Conservation (phyloP, 2,329 filamentous ascomycete genomes). For the Diaporthe nobilis region DNA sequence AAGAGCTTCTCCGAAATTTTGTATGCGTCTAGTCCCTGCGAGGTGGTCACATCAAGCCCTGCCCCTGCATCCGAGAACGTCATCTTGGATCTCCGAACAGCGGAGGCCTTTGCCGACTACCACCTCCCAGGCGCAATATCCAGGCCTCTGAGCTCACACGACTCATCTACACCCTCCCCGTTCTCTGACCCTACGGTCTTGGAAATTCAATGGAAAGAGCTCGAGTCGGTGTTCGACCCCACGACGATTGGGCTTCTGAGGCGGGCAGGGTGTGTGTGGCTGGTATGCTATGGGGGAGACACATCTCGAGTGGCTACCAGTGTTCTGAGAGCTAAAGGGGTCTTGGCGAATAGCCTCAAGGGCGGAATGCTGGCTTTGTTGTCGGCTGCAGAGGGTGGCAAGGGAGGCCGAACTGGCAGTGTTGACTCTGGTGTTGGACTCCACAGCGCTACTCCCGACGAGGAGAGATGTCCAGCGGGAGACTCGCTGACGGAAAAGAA, state of each 20-base stretch:
- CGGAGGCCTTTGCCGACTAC: background rate
- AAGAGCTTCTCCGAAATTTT: background rate
- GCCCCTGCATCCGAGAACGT: background rate
- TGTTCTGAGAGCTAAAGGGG: background rate
- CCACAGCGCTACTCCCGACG: background rate
- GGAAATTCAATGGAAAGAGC: background rate
- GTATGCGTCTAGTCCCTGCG: background rate
- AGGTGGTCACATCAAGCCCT: background rate
- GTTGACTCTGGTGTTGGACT: background rate
- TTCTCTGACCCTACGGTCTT: background rate
- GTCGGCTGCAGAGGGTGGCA: background rate
- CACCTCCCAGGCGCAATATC: conserved; percentile 3
- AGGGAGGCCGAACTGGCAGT: background rate
- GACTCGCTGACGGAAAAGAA: background rate
- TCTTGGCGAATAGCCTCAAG: background rate
- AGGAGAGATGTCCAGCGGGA: background rate
- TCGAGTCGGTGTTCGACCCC: background rate
- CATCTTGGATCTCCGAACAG: background rate
- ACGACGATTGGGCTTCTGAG: background rate
- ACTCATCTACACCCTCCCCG: background rate
- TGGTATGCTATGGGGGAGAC: background rate
- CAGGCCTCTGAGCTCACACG: background rate
- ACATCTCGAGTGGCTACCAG: conserved; percentile 1
- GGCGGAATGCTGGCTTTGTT: background rate
- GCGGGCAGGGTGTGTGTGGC: background rate